Evolutionary conservation across 495 filamentous ascomycete species (phyloP), one percentile per base, ranked within the genome.

Genomic region (Penicillium angulare): DNA sequence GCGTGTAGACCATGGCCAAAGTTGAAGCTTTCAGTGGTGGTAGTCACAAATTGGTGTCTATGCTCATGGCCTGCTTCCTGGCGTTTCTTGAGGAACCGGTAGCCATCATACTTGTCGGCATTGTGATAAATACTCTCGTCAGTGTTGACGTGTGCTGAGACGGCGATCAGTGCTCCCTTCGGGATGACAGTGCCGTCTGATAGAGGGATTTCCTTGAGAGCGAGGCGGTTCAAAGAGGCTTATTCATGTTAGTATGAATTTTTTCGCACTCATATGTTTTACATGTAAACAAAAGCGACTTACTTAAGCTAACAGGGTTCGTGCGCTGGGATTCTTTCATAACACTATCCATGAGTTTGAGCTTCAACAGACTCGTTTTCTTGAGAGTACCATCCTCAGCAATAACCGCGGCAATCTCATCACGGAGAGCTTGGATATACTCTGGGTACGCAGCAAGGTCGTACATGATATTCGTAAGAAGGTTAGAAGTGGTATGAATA

Each of bases 1-100:
- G 83, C 79, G 45, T 85, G 77, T 29, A 63, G 44, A 6, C 80
- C 79, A 41, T 74, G 66, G 0, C 79, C 78, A 46, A 80, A 83
- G 0, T 55, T 61, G 5, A 75, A 62, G 47, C 74, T 64, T 20
- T 76, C 64, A n/a, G 56, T 40, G 21, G 64, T 73, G 0, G 79
- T 77, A 23, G 66, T 66, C 3, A 76, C 75, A 22, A 79, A 53
- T 44, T 80, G 78, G 32, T 67, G 67, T 5, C 46, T 26, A 27
- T 74, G 58, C 47, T 78, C 73, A 20, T 71, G 65, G 24, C 73
- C 76, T 1, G 67, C 63, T 34, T 67, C 57, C 31, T 76, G 65
- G 7, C 76, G 60, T 61, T 74, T 63, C 3, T 67, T 65, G 40
- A 69, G 58, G 52, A 79, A 82, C 9, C 78, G 75, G 31, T 67